These are phyloP conservation scores for Pelargonium australe DNA, from an alignment of 441 rosid species.

Conservation along the genomic window DNA sequence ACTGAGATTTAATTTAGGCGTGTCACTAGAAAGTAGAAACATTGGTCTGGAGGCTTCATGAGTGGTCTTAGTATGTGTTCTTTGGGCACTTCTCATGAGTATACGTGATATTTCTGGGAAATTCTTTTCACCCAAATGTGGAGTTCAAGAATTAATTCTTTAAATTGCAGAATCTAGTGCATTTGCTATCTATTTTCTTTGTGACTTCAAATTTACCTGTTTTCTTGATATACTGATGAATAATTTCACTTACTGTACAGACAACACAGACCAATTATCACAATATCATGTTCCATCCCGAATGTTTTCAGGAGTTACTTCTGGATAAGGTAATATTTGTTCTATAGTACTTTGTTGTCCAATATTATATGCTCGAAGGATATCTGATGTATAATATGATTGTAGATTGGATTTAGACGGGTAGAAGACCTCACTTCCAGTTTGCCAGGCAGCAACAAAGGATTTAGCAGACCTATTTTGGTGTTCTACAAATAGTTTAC, in stretches of 20 bases:
- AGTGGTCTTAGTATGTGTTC: neutral
- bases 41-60: neutral
- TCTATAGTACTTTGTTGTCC: neutral
- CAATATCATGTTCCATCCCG: constrained; percentile 43
- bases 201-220: neutral
- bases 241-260: constrained; percentile 34
- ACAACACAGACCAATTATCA: constrained; percentile 49
- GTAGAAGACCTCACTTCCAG: constrained; percentile 65
- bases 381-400: neutral
- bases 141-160: constrained; percentile 2
- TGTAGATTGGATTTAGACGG: constrained; percentile 79
- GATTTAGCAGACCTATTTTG: constrained; percentile 72
- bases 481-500: constrained; percentile 58
- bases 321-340: constrained; percentile 63
- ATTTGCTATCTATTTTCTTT: neutral
- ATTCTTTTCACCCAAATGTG: neutral
- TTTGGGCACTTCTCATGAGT: neutral
- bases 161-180: neutral
- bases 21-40: neutral
- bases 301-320: constrained; percentile 65
- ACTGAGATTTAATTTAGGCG: neutral
- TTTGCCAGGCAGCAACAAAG: constrained; percentile 59
- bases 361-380: neutral
- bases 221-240: neutral
- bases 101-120: neutral